These are phyloP conservation scores for Paecilomyces formosus DNA, from an alignment of 2,329 filamentous ascomycete genomes.

Conservation along the genomic window DNA sequence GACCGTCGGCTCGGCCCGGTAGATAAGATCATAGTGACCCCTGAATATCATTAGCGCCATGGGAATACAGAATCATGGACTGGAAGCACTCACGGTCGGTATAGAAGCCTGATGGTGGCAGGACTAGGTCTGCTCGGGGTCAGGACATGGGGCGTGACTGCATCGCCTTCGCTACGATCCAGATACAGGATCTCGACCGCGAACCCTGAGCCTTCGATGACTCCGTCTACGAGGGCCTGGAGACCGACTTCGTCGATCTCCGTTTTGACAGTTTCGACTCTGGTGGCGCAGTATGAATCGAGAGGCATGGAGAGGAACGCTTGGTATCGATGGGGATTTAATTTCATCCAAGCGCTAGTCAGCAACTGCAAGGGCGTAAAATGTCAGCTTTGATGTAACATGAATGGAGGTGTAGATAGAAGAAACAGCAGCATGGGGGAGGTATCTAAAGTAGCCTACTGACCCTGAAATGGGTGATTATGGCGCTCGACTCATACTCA, in stretches of 20 bases:
- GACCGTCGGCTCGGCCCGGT: slow-evolving; percentile 50
- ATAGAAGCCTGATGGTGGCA: slow-evolving; percentile 62
- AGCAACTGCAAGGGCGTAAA: slow-evolving; percentile 52
- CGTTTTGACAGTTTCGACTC: slow-evolving; percentile 65
- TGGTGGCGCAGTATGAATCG: slow-evolving; percentile 60
- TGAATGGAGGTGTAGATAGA: neutral
- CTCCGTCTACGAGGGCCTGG: slow-evolving; percentile 64
- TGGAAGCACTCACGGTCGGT: slow-evolving; percentile 50
- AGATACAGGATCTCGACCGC: slow-evolving; percentile 85
- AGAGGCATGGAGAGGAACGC: slow-evolving; percentile 63
- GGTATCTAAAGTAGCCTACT: slow-evolving; percentile 14
- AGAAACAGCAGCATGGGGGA: neutral
- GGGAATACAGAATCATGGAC: neutral
- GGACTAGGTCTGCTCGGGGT: slow-evolving; percentile 31
- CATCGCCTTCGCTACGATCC: slow-evolving; percentile 70
- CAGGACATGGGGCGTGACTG: slow-evolving; percentile 52
- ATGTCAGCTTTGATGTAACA: neutral
- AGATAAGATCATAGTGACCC: slow-evolving; percentile 92
- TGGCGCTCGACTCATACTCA: slow-evolving; percentile 55
- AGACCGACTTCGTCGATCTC: slow-evolving; percentile 93
- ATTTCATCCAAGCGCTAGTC: slow-evolving; percentile 77
- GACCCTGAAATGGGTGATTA: slow-evolving; percentile 76
- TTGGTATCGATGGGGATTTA: slow-evolving; percentile 60
- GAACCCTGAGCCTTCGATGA: slow-evolving; percentile 72
- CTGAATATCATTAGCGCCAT: slow-evolving; percentile 25